Base-by-base conservation (phyloP, 257 asterid species). In the Przewalskia tangutica region DNA sequence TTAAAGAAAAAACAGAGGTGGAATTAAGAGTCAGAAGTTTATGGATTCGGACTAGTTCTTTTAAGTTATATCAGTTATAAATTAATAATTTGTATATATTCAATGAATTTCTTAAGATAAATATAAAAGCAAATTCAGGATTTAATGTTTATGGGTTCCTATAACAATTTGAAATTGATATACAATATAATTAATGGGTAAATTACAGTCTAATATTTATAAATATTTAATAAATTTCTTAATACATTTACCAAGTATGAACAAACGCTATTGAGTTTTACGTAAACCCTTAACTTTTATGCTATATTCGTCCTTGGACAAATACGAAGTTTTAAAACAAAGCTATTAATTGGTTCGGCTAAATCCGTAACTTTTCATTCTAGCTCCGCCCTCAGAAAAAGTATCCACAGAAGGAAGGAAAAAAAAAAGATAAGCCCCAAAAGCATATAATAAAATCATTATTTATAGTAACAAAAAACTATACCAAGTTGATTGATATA, bases 401-500 rank as follows among this genome's bases (percentile, higher is more conserved):
- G 77, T 50, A 46, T 51, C 66, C 56, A 40, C 60, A 23, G 27
- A 73, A 20, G 7, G 23, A 50, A 2, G 62, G n/a, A 2, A 8
- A 14, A 13, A 0, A 20, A 6, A 12, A 13, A 3, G 42, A 27
- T 12, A 75, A 75, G 46, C 83, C 77, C 53, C 14, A 81, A 82
- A 83, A 81, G 87, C 78, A 84, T 84, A 84, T 84, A 85, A 88
- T 85, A 81, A 83, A 68, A 81, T 82, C 86, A 76, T 27, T 83
- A 79, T 80, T 82, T 82, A 59, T 70, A 73, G 78, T 78, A 64
- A 80, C 80, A 82, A 48, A 56, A 66, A 44, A 77, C 80, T 75
- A 50, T 23, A 27, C 62, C 80, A 75, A 75, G 62, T 75, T 75
- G 80, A 75, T 75, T 75, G 80, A 75, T 75, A 75, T 50, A 75